A percentile compares a stretch with the other conserved stretches of the same genome.
Evolutionary conservation across 2,329 filamentous ascomycete genomes (phyloP).

Genomic region (Aspergillus sp.): DNA sequence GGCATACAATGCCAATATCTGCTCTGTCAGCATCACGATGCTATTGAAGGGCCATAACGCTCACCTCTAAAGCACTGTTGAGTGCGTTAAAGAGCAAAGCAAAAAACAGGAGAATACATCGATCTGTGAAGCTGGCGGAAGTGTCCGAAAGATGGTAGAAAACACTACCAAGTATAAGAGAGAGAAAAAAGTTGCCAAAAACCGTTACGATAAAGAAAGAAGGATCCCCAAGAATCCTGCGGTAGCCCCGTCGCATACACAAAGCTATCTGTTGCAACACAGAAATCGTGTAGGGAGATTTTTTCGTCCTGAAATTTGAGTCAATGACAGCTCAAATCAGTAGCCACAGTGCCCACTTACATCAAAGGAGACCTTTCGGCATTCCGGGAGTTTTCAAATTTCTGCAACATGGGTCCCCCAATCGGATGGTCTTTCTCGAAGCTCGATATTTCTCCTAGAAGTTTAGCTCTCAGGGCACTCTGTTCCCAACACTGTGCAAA

Average conservation of each 20-base stretch:
- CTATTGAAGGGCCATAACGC: background rate
- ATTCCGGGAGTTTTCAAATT: conserved; percentile 18
- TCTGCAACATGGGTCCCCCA: conserved; percentile 29
- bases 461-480: conserved; percentile 31
- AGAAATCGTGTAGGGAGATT: conserved; percentile 79
- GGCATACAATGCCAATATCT: conserved; percentile 19
- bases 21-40: background rate
- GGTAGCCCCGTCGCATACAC: conserved; percentile 76
- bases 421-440: conserved; percentile 2
- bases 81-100: conserved; percentile 82
- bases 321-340: conserved; percentile 21
- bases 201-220: conserved; percentile 66
- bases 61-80: conserved; percentile 65
- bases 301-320: conserved; percentile 48
- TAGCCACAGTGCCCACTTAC: background rate
- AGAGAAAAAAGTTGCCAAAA: conserved; percentile 67
- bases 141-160: conserved; percentile 70
- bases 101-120: conserved; percentile 75
- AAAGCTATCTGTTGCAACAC: conserved; percentile 71
- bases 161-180: conserved; percentile 70
- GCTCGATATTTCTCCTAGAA: conserved; percentile 11
- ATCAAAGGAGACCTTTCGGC: conserved; percentile 1
- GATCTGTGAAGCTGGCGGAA: conserved; percentile 66
- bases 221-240: conserved; percentile 71
- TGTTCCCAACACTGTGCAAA: conserved; percentile 60